Base-by-base conservation (phyloP, 257 asterid species). In the Solanum paucissectum region DNA sequence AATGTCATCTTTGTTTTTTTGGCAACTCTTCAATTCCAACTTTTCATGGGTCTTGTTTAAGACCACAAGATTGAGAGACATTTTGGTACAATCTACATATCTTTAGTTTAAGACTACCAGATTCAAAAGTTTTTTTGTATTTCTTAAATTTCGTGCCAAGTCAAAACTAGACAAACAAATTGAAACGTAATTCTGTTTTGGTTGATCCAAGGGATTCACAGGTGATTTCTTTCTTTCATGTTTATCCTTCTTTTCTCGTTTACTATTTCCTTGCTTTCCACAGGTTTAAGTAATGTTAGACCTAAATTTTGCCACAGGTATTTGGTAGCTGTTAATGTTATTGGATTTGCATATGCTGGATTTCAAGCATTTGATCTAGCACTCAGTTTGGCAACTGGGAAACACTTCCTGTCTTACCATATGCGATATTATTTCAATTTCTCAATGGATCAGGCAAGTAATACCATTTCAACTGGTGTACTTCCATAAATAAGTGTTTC, bases 371-470 rank as follows among this genome's bases (percentile, higher is more conserved):
- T 79, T 73, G 92, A 88, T 86, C 85, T 93, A 36, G 94, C 98
- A 8, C 92, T 90, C 79, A 79, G 87, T 89, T 91, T 95, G 94
- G 94, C 92, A 38, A 91, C 96, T 11, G 95, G 91, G 88, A 95
- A 93, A 87, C 94, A 93, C 32, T 86, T 91, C 12, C 86, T 93
- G 90, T 87, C 98, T 10, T 90, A 86, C 91, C 91, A 87, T 83
- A 90, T 94, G 18, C 94, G 94, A 27, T 84, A 87, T 90, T 94
- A 91, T 88, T 93, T 96, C 8, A 94, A 92, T 83, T 96, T 96
- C 89, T 90, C 94, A 32, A 90, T 94, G 93, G 98, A 96, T 87
- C 99, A 96, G 98, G 98, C 92, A 88, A 92, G 96, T 92, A 46
- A 9, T 49, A 49, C 29, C 69, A 29, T 81, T 81, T 49, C 85